Base-by-base conservation (phyloP, 306 rosid species). In the Inga oerstediana region DNA sequence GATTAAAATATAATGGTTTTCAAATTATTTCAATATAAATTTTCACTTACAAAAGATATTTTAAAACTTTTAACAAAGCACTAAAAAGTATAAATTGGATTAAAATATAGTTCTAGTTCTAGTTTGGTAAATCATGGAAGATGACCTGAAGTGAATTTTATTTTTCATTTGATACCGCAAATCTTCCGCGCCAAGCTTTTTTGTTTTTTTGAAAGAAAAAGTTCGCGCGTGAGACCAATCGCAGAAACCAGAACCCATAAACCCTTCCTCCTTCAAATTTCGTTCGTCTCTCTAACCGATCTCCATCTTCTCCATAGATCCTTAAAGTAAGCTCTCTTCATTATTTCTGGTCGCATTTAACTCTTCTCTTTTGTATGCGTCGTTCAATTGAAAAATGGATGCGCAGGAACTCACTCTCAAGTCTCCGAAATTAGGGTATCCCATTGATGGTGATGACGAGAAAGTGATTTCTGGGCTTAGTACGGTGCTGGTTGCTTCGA, bases 401-500 rank as follows among this genome's bases (percentile, higher is more conserved):
- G 51, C 34, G 24, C 51, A 13, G 35, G 30, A n/a, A 13, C 68
- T 76, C 51, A 69, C 84, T 59, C 86, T 68, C 30, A 69, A 62
- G 17, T 85, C 92, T 78, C 84, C 80, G 5, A 83, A 83, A 65
- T 51, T 56, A 64, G 81, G 83, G 39, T 69, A 58, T 43, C 76
- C 88, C 32, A 5, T 73, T 22, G 91, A 85, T 13, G 43, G 58
- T 80, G 89, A 80, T 19, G 93, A 85, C 22, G 83, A 81, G 7
- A 88, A 88, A 49, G 34, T 79, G 72, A 78, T 92, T 27, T 87
- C 93, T 15, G 85, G 89, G 75, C 94, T 93, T 59, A 91, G 98
- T 85, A 92, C 98, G 15, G 64, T 93, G 65, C 85, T 96, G 73
- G 98, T 96, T 56, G 99, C 97, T 0, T 90, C 98, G 2, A 90